phyloP scores from a whole-genome alignment of 768 basidiomycete species.

The Mycena pura region DNA sequence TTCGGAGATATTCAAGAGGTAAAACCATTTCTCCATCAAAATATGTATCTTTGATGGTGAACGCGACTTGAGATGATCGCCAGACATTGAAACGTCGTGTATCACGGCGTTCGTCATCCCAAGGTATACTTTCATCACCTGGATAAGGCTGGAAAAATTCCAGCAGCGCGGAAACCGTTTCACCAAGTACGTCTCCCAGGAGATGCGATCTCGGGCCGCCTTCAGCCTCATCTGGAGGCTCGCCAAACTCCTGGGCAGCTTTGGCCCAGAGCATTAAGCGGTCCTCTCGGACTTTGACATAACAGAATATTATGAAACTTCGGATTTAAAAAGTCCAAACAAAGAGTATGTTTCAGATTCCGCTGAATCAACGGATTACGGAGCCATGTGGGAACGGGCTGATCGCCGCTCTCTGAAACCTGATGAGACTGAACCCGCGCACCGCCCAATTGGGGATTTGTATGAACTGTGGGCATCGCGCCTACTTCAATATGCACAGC shows the following conservation, averaged over 20 bases:
- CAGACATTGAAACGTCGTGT: background rate
- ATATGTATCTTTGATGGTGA: background rate
- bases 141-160: slow-evolving; percentile 1
- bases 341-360: too few relatives aligned
- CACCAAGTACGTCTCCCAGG: background rate
- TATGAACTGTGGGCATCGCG: too few relatives aligned
- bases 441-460: too few relatives aligned
- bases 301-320: too few relatives aligned
- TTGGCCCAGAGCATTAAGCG: background rate
- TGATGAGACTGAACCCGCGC: too few relatives aligned
- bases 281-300: too few relatives aligned
- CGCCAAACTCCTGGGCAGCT: background rate
- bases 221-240: too few relatives aligned
- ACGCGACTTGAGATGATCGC: background rate
- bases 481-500: too few relatives aligned
- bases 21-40: background rate
- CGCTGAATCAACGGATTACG: too few relatives aligned
- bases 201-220: background rate
- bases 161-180: background rate
- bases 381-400: too few relatives aligned
- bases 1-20: background rate
- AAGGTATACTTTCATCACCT: background rate
- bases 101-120: background rate
- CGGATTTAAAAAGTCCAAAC: too few relatives aligned
- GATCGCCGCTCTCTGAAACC: too few relatives aligned